phyloP scores from a whole-genome alignment of 345 rosid species.

The Kernera saxatilis region DNA sequence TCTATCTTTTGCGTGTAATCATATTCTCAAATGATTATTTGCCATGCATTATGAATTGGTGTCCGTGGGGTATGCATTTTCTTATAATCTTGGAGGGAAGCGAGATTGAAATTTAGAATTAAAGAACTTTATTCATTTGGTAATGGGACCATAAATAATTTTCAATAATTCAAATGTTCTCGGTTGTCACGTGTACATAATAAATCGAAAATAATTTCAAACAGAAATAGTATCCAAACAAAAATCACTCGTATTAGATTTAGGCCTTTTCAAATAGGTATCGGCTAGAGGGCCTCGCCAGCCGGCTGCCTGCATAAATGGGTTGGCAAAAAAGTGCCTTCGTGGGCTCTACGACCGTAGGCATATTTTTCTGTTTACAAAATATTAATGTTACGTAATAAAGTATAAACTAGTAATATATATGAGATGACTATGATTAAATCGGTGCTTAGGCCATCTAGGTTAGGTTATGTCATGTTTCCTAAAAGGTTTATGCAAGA shows the following conservation, averaged over 20 bases:
- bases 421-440: too few species aligned
- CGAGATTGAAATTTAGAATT: slow-evolving; percentile 14
- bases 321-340: neutral
- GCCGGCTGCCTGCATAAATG: neutral
- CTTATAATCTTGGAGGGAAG: slow-evolving; percentile 20
- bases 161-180: neutral
- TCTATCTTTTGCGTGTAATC: neutral
- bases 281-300: too few species aligned
- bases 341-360: neutral
- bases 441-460: too few species aligned
- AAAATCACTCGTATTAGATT: neutral
- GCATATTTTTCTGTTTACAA: too few species aligned
- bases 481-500: too few species aligned
- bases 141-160: neutral
- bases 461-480: too few species aligned
- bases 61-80: slow-evolving; percentile 14
- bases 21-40: slow-evolving; percentile 19
- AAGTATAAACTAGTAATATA: too few species aligned
- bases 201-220: neutral
- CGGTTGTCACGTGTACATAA: slow-evolving; percentile 2
- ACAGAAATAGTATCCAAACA: neutral
- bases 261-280: too few species aligned
- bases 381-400: too few species aligned
- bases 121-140: slow-evolving; percentile 16
- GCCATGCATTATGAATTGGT: slow-evolving; percentile 18